Evolutionary conservation across 768 basidiomycete species (phyloP).

Genomic region (Tremella fuciformis): DNA sequence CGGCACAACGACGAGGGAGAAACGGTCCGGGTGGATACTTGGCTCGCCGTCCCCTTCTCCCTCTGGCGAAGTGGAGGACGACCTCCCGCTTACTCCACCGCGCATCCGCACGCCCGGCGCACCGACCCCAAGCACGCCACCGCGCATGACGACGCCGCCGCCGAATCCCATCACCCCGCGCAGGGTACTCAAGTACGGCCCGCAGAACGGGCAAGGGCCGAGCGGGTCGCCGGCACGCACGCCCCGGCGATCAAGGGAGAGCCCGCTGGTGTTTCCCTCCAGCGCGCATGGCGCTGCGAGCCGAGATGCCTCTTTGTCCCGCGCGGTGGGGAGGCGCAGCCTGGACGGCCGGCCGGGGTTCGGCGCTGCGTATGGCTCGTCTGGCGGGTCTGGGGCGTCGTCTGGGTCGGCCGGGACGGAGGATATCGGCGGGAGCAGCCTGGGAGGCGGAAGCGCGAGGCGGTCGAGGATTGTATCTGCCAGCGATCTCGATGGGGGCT

Average conservation of each 20-base stretch:
- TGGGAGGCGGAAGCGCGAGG: slow-evolving; percentile 8
- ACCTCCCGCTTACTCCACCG: not conserved
- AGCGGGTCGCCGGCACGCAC: no score
- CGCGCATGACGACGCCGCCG: slow-evolving; percentile 6
- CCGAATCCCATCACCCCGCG: not conserved
- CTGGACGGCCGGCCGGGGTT: no score
- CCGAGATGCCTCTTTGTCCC: no score
- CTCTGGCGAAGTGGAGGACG: not conserved
- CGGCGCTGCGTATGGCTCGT: no score
- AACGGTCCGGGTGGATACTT: not conserved
- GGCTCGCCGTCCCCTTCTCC: not conserved
- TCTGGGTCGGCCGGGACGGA: not conserved
- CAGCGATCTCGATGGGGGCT: slow-evolving; percentile 24
- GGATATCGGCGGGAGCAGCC: not conserved
- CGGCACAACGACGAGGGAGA: no score
- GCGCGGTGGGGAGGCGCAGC: no score
- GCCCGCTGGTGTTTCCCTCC: no score
- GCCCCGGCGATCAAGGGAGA: no score
- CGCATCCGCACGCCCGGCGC: not conserved
- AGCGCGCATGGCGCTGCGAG: no score
- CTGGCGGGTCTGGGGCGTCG: no score
- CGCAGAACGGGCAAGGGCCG: no score
- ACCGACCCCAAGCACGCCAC: not conserved
- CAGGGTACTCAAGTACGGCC: no score
- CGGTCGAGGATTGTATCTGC: slow-evolving; percentile 24